Percentiles rank a stretch among this genome's conserved stretches.
Conservation (phyloP, 768 basidiomycete species). For the Piloderma croceum region DNA sequence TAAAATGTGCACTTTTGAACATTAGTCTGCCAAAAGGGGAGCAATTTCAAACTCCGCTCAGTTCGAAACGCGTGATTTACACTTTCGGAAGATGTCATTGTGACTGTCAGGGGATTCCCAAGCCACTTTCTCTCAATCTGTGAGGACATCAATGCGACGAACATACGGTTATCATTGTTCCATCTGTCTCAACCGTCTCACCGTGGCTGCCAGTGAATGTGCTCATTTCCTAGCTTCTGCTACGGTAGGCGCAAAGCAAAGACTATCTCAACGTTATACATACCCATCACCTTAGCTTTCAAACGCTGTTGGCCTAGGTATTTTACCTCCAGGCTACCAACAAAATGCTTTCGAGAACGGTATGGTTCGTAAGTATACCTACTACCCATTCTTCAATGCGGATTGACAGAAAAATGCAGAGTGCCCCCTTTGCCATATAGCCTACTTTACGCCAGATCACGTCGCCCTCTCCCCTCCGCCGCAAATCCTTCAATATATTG, state of each 20-base stretch:
- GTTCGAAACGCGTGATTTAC: too few relatives aligned
- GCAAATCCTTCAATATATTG: slow-evolving; percentile 7
- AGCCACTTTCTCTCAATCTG: too few relatives aligned
- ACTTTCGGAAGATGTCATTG: too few relatives aligned
- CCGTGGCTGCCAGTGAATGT: slow-evolving; percentile 4
- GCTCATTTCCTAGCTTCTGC: slow-evolving; percentile 11
- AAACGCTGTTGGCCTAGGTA: slow-evolving; percentile 8
- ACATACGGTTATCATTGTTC: slow-evolving; percentile 8
- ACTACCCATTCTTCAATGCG: background rate
- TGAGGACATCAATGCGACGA: too few relatives aligned
- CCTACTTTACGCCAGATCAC: slow-evolving; percentile 9
- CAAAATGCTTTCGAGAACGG: slow-evolving; percentile 7
- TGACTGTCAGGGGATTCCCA: too few relatives aligned
- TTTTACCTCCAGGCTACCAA: slow-evolving; percentile 6
- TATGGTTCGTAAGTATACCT: slow-evolving; percentile 8
- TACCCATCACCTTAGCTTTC: slow-evolving; percentile 4
- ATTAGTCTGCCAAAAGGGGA: too few relatives aligned
- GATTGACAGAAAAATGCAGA: slow-evolving; percentile 6
- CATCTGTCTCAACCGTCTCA: slow-evolving; percentile 5
- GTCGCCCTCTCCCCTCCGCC: slow-evolving; percentile 11
- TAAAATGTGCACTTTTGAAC: too few relatives aligned
- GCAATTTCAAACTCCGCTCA: too few relatives aligned
- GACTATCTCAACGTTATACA: slow-evolving; percentile 1
- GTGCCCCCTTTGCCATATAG: slow-evolving; percentile 9
- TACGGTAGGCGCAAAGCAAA: slow-evolving; percentile 4